phyloP scores from a whole-genome alignment of 176 grass and related monocot genomes.

The Ensete glaucum region DNA sequence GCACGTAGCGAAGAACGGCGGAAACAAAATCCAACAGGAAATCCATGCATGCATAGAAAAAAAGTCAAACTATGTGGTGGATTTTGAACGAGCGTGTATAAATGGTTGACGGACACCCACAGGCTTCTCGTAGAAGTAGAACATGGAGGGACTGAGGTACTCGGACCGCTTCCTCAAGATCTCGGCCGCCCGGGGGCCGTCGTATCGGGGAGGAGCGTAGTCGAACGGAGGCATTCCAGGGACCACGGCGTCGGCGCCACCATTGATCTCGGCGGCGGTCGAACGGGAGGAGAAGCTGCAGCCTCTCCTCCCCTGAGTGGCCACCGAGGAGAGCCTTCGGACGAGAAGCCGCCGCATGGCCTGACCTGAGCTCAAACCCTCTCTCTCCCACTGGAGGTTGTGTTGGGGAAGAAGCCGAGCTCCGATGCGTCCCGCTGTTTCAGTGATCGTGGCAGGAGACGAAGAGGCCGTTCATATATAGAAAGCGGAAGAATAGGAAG shows the following conservation, averaged over 20 bases:
- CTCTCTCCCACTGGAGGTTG: no score
- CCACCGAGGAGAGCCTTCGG: not conserved
- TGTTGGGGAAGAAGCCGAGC: no score
- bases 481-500: no score
- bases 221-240: conserved; percentile 49
- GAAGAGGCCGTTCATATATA: no score
- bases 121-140: conserved; percentile 80
- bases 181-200: conserved; percentile 55
- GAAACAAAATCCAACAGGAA: not conserved
- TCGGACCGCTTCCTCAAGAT: conserved; percentile 64
- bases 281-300: not conserved
- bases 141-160: conserved; percentile 91
- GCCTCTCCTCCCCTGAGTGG: not conserved
- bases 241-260: not conserved
- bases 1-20: no score
- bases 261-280: conserved; percentile 13
- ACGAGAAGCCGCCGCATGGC: not conserved
- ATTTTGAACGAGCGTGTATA: no score
- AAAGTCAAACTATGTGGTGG: no score
- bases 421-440: no score
- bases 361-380: no score
- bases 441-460: no score
- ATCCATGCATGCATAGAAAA: not conserved
- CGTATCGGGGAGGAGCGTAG: conserved; percentile 60
- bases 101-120: conserved; percentile 21